Conservation (phyloP, 176 grass and related monocot species). For the Hyparrhenia diplandra region DNA sequence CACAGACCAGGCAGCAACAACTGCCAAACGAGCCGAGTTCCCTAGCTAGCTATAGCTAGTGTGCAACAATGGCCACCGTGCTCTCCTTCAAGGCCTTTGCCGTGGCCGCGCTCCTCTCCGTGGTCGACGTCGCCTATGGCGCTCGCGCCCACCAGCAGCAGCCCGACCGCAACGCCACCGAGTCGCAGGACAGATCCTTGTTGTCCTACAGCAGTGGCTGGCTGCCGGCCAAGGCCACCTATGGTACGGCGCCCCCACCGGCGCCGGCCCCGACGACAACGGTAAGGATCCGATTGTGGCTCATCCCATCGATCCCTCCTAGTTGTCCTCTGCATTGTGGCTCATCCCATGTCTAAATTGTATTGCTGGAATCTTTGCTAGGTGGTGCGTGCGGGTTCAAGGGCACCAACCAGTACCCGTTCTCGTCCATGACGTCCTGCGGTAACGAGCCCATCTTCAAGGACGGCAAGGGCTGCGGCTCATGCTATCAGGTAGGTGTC, state of each 20-base stretch:
- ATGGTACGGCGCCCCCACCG: conserved; percentile 61
- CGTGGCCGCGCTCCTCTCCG: neutral
- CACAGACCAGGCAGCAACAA: neutral
- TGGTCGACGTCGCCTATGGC: neutral
- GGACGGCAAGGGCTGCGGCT: conserved; percentile 49
- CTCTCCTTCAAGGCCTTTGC: conserved; percentile 11
- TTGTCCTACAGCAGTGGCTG: conserved; percentile 11
- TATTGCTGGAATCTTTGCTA: neutral
- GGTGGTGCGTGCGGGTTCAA: conserved; percentile 56
- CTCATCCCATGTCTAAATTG: neutral
- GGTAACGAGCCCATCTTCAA: conserved; percentile 40
- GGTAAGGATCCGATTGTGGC: neutral
- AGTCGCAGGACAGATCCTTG: neutral
- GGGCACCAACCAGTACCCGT: conserved; percentile 28
- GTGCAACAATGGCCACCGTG: neutral
- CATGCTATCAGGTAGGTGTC: conserved; percentile 39
- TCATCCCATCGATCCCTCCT: too few relatives aligned
- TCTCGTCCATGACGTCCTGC: conserved; percentile 43
- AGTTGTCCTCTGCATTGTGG: too few relatives aligned
- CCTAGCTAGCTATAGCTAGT: neutral
- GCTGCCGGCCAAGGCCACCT: conserved; percentile 52
- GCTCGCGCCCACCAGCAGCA: neutral
- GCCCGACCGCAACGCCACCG: neutral
- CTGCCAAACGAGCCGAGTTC: neutral
- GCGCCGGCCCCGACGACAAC: conserved; percentile 56